Evolutionary conservation across 2,329 filamentous ascomycete species (phyloP), one percentile per base, ranked within the genome.

Genomic region (Claviceps cyperi): DNA sequence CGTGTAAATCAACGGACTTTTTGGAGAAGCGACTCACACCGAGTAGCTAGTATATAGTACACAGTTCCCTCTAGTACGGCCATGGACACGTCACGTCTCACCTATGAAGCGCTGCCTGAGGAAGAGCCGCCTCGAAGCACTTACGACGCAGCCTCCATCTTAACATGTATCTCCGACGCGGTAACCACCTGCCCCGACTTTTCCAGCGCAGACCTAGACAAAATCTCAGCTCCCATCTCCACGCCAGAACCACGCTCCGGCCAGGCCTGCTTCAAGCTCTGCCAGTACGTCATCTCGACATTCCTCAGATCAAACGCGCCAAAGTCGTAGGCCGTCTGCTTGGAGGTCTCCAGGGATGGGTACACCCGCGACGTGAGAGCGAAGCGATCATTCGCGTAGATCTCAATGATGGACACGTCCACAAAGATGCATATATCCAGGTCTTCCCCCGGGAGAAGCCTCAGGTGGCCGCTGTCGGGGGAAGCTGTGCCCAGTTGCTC

Each of bases 361-460:
- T 57, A 58, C 21, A 58, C 52, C 11, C 57, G 51, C 17, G 53
- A 55, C 11, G 57, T 57, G 15, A 58, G 49, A 15, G 56, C 57
- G 21, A 57, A 57, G 17, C 56, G 51, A 24, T 56, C 52, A 39
- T 58, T 58, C 22, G 53, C 55, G 24, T 51, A 58, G 8, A 58
- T 15, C 35, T 58, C 57, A n/a, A 58, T 49, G 14, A 56, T 43
- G 11, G 56, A 57, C 17, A 51, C 54, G 47, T 58, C 56, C n/a
- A 55, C 55, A 41, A 57, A 55, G 14, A 58, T 40, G 5, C 53
- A 48, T 5, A 57, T 13, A 4, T 52, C 38, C 8, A 58, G 55
- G 22, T 57, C 51, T 49, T 58, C 57, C 15, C 56, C 54, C 5
- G 51, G 46, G 1, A 54, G 28, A 8, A 53, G 47, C 9, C 35